Base-by-base conservation (phyloP, 176 grass and related monocot species). In the Secale cereale region DNA sequence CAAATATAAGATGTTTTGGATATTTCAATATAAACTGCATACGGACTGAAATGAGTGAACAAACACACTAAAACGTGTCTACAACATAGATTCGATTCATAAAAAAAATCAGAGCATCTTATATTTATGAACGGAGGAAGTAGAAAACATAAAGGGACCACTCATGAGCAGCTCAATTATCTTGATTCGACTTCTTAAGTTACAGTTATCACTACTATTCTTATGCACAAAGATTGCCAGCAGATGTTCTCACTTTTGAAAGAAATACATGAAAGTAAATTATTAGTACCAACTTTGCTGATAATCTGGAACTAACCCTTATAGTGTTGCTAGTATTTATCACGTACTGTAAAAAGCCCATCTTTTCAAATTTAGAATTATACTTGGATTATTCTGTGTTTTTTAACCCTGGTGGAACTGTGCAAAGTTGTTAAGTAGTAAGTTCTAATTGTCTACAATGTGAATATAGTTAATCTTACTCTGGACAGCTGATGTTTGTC, bases 391-490 rank as follows among this genome's bases (percentile, higher is more conserved):
- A 29, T 77, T 77, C 11, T 65, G 9, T 50, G 39, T 75, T 46
- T 31, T 17, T 76, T 76, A 35, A 48, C 8, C 78, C 28, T 1
- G 46, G 45, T 36, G 40, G 61, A 77, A 40, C 39, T 40, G 39
- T 40, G 39, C 39, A 40, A 40, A 77, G 13, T n/a, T 48, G 12
- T 20, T 85, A 39, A 28, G 62, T 20, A 65, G 59, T 72, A 14
- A 65, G 35, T 5, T 62, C 20, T 75, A 48, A 48, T 30, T 46
- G 6, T 64, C 36, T 74, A 75, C 4, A 54, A 61, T 76, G 59
- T 84, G 59, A 80, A 54, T 48, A 81, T 57, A 12, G 46, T 82
- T 66, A 59, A 74, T 46, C 6, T 43, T 73, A 1, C n/a, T 45
- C 59, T 57, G 40, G 45, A 35, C 16, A 65, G 31, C 27, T 71